Evolutionary conservation across 257 asterid species (phyloP), one percentile per base, ranked within the genome.

Genomic region (Solanum etuberosum): DNA sequence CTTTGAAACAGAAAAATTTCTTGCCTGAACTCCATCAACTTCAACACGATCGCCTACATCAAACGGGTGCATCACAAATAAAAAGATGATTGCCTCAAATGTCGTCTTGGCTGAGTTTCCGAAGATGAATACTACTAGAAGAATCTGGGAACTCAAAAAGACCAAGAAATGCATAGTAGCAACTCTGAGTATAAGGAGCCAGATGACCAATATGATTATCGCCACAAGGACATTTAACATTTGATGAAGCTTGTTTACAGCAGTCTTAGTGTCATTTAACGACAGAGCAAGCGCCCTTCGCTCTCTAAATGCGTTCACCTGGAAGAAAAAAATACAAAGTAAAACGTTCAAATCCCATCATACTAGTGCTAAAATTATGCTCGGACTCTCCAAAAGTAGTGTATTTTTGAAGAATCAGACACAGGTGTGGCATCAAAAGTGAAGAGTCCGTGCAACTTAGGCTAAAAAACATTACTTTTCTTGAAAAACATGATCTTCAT

Each of bases 11-110:
- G 73, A 77, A 0, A 74, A 74, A 71, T n/a, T 61, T 76, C 90
- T 91, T 88, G 96, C 99, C 93, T 95, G 98, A 88, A 95, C 96
- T 71, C 94, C 96, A 3, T 97, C 99, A 18, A 97, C 90, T 86
- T 95, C 99, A 88, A 95, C 92, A 84, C 99, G 99, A 73, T 97
- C 99, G 15, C 99, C 99, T 10, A 97, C 99, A 80, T 97, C 99
- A 89, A 90, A 97, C 0, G 99, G 99, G 90, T 97, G 99, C 98
- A 94, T 95, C 88, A 97, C 99, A 34, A 97, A 97, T 43, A 97
- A 88, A 84, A 96, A 97, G 91, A 97, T 93, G 87, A 97, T 95
- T 4, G 99, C 98, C 90, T 97, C 99, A 27, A 96, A 97, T 46
- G 95, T 97, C 18, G 95, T 93, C 95, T 97, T 96, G 91, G 95